A percentile compares a stretch with the other conserved stretches of the same genome.
Evolutionary conservation across 164 flowering plant species (phyloP).

Genomic region (Liquidambar formosana): DNA sequence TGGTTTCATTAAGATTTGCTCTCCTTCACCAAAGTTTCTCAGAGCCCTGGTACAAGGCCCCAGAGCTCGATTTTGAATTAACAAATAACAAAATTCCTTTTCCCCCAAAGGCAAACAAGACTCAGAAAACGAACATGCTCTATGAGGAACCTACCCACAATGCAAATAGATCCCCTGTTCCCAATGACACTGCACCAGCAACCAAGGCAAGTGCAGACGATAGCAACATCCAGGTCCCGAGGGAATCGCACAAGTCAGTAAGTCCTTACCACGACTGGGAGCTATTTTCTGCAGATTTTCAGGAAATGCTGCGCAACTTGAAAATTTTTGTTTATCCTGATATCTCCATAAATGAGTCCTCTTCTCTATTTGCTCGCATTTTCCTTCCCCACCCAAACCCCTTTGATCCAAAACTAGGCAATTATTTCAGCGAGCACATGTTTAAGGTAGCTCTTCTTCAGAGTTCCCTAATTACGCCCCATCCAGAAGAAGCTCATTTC

Average conservation of each 20-base stretch:
- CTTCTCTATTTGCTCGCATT: slow-evolving; percentile 28
- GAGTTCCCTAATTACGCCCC: slow-evolving; percentile 38
- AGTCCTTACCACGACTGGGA: slow-evolving; percentile 43
- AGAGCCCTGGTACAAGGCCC: background rate
- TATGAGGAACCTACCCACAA: background rate
- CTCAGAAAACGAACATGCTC: background rate
- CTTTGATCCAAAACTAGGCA: slow-evolving; percentile 41
- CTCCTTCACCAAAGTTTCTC: background rate
- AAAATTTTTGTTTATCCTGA: slow-evolving; percentile 54
- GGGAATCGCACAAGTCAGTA: background rate
- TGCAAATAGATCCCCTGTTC: too few species aligned
- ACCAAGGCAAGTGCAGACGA: too few species aligned
- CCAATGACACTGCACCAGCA: too few species aligned
- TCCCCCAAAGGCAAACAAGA: background rate
- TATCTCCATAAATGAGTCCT: slow-evolving; percentile 7
- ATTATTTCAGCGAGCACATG: slow-evolving; percentile 63
- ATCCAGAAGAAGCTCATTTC: slow-evolving; percentile 44
- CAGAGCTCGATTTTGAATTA: background rate
- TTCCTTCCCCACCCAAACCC: slow-evolving; percentile 49
- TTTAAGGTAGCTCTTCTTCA: slow-evolving; percentile 46
- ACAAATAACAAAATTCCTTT: background rate
- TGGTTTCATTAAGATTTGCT: background rate
- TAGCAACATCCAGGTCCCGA: background rate
- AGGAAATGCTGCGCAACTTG: slow-evolving; percentile 39
- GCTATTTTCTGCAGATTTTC: slow-evolving; percentile 35